Evolutionary conservation across 2,329 filamentous ascomycete genomes (phyloP).

Genomic region (Ophiostoma piceae): DNA sequence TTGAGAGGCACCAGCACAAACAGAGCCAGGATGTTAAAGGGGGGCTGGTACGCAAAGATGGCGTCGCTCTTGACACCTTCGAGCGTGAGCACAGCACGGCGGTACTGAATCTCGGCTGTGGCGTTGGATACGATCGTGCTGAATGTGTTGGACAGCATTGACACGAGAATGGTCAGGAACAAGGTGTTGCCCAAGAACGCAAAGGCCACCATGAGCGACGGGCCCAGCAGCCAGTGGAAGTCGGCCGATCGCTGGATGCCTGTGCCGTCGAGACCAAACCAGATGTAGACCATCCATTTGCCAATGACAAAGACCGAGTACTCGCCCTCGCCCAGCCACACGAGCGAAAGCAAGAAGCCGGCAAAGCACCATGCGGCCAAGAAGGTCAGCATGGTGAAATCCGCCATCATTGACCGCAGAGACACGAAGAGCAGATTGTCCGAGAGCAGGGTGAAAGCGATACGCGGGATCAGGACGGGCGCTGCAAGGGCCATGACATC

Average conservation of each 20-base stretch:
- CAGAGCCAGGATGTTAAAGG: slow-evolving; percentile 76
- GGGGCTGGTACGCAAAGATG: slow-evolving; percentile 75
- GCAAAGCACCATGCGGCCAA: slow-evolving; percentile 78
- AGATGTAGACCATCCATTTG: slow-evolving; percentile 92
- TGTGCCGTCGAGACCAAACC: slow-evolving; percentile 77
- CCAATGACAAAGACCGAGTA: slow-evolving; percentile 64
- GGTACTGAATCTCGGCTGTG: slow-evolving; percentile 77
- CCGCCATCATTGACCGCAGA: slow-evolving; percentile 75
- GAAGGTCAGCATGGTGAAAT: slow-evolving; percentile 72
- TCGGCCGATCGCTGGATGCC: slow-evolving; percentile 58
- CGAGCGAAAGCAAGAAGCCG: slow-evolving; percentile 72
- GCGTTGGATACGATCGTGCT: slow-evolving; percentile 71
- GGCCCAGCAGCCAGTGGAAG: slow-evolving; percentile 75
- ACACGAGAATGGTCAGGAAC: slow-evolving; percentile 83
- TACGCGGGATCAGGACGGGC: slow-evolving; percentile 68
- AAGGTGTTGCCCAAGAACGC: slow-evolving; percentile 82
- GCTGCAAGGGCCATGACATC: slow-evolving; percentile 76
- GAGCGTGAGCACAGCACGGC: slow-evolving; percentile 72
- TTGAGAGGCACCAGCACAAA: slow-evolving; percentile 70
- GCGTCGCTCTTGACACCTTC: slow-evolving; percentile 82
- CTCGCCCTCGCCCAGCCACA: slow-evolving; percentile 66
- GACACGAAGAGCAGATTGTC: slow-evolving; percentile 82
- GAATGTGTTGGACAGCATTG: slow-evolving; percentile 81
- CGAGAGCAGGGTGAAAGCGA: slow-evolving; percentile 77
- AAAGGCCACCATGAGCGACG: slow-evolving; percentile 74